These are phyloP conservation scores for Suillus hirtellus DNA, from an alignment of 768 basidiomycete species.

Conservation along the genomic window DNA sequence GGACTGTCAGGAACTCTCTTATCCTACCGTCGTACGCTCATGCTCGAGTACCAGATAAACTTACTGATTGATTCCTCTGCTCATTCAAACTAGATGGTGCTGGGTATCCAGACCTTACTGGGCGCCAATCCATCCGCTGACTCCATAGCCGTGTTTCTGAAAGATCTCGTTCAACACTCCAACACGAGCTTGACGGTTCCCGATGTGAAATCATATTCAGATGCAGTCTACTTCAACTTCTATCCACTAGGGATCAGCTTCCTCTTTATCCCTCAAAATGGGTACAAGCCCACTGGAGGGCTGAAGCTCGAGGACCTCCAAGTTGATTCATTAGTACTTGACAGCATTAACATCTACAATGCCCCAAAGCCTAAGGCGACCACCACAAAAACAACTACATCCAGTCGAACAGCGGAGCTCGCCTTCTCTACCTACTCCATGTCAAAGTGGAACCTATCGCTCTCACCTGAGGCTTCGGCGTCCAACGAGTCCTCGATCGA, in stretches of 20 bases:
- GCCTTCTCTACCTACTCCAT: constrained; percentile 59
- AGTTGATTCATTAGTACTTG: constrained; percentile 54
- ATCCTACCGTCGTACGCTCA: background rate
- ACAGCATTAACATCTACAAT: constrained; percentile 87
- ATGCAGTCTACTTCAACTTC: constrained; percentile 88
- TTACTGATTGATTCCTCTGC: background rate
- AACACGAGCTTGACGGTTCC: constrained; percentile 35
- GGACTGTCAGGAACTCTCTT: background rate
- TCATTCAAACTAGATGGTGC: constrained; percentile 15
- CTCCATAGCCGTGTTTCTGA: constrained; percentile 44
- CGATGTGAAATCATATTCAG: constrained; percentile 77
- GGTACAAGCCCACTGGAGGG: constrained; percentile 58
- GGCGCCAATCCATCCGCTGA: constrained; percentile 52
- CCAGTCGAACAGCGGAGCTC: constrained; percentile 46
- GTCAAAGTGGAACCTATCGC: constrained; percentile 50
- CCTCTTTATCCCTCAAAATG: constrained; percentile 65
- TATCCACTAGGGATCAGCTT: constrained; percentile 77
- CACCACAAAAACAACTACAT: constrained; percentile 33
- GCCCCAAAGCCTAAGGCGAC: constrained; percentile 35
- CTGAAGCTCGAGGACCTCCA: constrained; percentile 46
- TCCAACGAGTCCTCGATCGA: constrained; percentile 36
- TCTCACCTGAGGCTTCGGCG: constrained; percentile 27
- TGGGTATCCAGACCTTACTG: constrained; percentile 41
- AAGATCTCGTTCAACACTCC: constrained; percentile 24
- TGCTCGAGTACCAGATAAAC: background rate